phyloP scores from a whole-genome alignment of 768 basidiomycete species.

The Pulveroboletus ravenelii region DNA sequence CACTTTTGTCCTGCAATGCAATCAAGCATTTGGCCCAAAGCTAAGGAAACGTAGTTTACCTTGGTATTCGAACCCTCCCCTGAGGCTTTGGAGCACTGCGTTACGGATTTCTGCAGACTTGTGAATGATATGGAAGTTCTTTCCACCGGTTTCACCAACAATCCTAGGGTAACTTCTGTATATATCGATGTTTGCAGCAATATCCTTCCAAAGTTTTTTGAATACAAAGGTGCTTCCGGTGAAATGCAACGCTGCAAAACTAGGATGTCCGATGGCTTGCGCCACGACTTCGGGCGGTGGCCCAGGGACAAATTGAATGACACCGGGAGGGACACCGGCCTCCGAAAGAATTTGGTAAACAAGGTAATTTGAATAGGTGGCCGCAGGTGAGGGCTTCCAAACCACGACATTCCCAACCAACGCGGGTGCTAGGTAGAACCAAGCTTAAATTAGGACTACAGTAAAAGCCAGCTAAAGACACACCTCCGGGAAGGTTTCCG shows the following conservation, averaged over 20 bases:
- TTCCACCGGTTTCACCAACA: slow-evolving; percentile 97
- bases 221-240: slow-evolving; percentile 95
- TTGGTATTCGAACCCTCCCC: slow-evolving; percentile 94
- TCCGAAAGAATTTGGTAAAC: slow-evolving; percentile 87
- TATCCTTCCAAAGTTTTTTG: slow-evolving; percentile 95
- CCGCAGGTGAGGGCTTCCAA: slow-evolving; percentile 97
- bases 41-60: slow-evolving; percentile 38
- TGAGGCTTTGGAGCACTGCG: slow-evolving; percentile 83
- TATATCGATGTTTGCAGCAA: slow-evolving; percentile 79
- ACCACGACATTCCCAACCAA: slow-evolving; percentile 91
- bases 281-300: slow-evolving; percentile 80
- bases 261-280: slow-evolving; percentile 72
- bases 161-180: slow-evolving; percentile 91
- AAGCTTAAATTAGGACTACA: neutral
- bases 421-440: slow-evolving; percentile 59
- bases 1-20: slow-evolving; percentile 79
- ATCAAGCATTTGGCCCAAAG: neutral
- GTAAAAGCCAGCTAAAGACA: slow-evolving; percentile 2
- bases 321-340: slow-evolving; percentile 89
- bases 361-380: slow-evolving; percentile 93
- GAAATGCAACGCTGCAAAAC: slow-evolving; percentile 90
- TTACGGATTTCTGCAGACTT: slow-evolving; percentile 80
- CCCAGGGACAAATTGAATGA: slow-evolving; percentile 96
- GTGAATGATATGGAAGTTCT: slow-evolving; percentile 97
- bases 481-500: slow-evolving; percentile 82